Evolutionary conservation across 495 filamentous ascomycete genomes (phyloP).

Genomic region (Bathelium albidoporum): DNA sequence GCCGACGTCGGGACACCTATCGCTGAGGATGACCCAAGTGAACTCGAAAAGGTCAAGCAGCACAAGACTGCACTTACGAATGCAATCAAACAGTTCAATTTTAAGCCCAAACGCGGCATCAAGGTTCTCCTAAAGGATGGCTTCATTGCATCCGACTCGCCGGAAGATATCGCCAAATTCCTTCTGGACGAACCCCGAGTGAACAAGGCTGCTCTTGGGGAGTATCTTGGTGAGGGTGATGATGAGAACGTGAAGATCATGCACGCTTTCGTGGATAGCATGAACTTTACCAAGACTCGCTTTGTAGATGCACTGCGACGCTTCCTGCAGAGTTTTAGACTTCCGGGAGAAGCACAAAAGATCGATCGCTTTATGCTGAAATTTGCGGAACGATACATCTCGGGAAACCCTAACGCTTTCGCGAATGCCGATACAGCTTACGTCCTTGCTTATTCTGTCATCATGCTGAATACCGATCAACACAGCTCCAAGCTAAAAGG

Average conservation of each 20-base stretch:
- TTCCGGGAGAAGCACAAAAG: constrained; percentile 96
- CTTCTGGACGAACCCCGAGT: constrained; percentile 62
- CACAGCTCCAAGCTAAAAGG: constrained; percentile 81
- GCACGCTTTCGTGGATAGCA: constrained; percentile 92
- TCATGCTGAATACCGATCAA: constrained; percentile 60
- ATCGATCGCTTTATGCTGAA: constrained; percentile 99
- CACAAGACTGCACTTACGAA: constrained; percentile 85
- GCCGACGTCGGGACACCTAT: constrained; percentile 62
- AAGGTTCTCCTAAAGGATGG: constrained; percentile 72
- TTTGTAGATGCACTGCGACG: constrained; percentile 87
- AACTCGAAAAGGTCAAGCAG: constrained; percentile 88
- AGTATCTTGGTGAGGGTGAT: constrained; percentile 92
- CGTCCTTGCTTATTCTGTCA: constrained; percentile 89
- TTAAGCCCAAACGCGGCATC: constrained; percentile 91
- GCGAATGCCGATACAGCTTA: constrained; percentile 98
- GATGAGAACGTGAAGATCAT: constrained; percentile 88
- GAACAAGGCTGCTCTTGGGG: constrained; percentile 85
- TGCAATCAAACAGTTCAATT: constrained; percentile 89
- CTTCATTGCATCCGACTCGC: constrained; percentile 66
- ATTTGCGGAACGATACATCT: constrained; percentile 91
- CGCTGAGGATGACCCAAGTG: constrained; percentile 76
- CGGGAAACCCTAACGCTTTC: constrained; percentile 92
- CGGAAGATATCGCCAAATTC: constrained; percentile 79
- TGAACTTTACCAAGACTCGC: constrained; percentile 88
- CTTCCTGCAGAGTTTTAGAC: constrained; percentile 88